These are phyloP conservation scores for Nissolia schottii DNA, from an alignment of 306 rosid genomes.

Conservation along the genomic window DNA sequence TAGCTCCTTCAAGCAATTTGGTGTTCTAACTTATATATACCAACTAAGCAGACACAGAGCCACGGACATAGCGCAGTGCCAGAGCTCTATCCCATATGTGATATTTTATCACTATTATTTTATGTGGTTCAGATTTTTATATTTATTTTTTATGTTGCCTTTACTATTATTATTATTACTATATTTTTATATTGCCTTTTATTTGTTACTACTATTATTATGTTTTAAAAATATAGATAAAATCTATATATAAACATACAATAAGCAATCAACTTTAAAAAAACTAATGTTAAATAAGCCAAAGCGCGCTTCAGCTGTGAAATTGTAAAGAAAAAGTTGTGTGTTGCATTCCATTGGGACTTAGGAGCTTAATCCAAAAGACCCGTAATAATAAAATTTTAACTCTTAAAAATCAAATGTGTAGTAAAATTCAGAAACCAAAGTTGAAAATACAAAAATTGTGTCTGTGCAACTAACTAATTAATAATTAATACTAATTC, in stretches of 20 bases:
- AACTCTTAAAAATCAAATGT: not conserved
- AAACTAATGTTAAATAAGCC: too few relatives aligned
- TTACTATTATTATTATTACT: not conserved
- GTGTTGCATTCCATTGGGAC: not conserved
- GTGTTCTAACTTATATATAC: not conserved
- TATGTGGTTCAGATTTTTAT: not conserved
- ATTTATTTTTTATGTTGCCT: not conserved
- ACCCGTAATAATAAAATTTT: not conserved
- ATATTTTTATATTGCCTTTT: too few relatives aligned
- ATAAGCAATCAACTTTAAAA: too few relatives aligned
- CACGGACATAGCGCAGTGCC: not conserved
- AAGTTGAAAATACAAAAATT: not conserved
- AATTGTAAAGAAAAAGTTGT: not conserved
- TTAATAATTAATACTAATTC: not conserved
- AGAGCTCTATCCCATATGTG: constrained; percentile 22
- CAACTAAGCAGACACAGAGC: not conserved
- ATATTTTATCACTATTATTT: constrained; percentile 8
- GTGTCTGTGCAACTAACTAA: not conserved
- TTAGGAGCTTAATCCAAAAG: not conserved
- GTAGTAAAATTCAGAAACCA: not conserved
- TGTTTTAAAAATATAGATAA: not conserved
- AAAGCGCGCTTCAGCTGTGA: not conserved
- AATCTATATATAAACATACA: not conserved
- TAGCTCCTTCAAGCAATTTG: not conserved
- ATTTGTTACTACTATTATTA: too few relatives aligned